A percentile compares a stretch with the other conserved stretches of the same genome.
Evolutionary conservation across 495 filamentous ascomycete genomes (phyloP).

Genomic region (Neurospora sp.): DNA sequence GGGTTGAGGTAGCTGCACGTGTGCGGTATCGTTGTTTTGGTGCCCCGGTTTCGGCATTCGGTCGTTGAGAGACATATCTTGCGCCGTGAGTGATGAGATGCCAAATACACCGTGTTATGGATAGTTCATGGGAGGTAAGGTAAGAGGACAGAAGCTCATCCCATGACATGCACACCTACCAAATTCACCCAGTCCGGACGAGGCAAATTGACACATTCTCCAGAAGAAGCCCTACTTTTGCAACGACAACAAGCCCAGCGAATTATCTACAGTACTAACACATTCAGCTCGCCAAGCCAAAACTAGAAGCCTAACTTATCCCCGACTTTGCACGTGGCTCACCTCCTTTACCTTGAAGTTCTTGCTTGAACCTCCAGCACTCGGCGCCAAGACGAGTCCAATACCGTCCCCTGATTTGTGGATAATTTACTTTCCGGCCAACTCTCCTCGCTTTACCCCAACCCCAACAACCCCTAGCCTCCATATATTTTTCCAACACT

Average conservation of each 20-base stretch:
- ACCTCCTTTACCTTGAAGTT: not conserved
- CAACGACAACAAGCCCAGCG: not conserved
- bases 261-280: not conserved
- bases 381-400: not conserved
- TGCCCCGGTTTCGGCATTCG: not conserved
- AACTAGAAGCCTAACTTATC: not conserved
- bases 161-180: not conserved
- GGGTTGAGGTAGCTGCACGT: slow-evolving; percentile 13
- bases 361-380: not conserved
- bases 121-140: not conserved
- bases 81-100: not conserved
- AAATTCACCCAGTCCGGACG: not conserved
- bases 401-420: slow-evolving; percentile 4
- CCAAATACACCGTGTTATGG: too few relatives aligned
- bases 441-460: not conserved
- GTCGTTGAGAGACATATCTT: not conserved
- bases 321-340: not conserved
- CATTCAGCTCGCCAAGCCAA: not conserved
- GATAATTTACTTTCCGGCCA: slow-evolving; percentile 5
- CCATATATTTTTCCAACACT: not conserved
- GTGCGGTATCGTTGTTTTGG: slow-evolving; percentile 1
- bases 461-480: not conserved
- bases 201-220: too few relatives aligned
- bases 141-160: not conserved
- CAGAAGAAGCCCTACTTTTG: not conserved